These are phyloP conservation scores for Tolypocladium paradoxum DNA, from an alignment of 2,329 filamentous ascomycete species.

Conservation along the genomic window DNA sequence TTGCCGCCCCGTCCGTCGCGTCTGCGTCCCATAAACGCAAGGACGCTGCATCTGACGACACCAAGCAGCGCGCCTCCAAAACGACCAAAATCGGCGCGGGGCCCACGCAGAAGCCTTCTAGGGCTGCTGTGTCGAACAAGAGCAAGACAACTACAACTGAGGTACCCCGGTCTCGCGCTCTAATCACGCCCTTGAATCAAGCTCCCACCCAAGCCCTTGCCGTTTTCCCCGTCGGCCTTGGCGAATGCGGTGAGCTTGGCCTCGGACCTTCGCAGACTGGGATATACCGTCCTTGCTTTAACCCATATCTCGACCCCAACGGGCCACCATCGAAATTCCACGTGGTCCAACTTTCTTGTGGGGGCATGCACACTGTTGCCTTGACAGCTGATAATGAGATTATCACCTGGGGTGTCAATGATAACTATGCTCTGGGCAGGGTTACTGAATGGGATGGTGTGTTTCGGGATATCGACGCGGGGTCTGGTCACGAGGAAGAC, in stretches of 20 bases:
- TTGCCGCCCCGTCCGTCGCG: too few species aligned
- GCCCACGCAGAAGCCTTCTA: background rate
- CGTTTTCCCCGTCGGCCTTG: slow-evolving; percentile 72
- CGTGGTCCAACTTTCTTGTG: slow-evolving; percentile 65
- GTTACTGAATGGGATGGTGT: slow-evolving; percentile 53
- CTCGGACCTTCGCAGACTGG: slow-evolving; percentile 49
- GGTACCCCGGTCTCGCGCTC: background rate
- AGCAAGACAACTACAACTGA: background rate
- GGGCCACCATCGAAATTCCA: slow-evolving; percentile 40
- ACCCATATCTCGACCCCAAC: slow-evolving; percentile 70
- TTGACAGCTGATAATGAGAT: slow-evolving; percentile 73
- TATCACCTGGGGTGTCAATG: slow-evolving; percentile 74
- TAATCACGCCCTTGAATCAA: slow-evolving; percentile 1
- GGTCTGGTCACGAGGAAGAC: slow-evolving; percentile 23
- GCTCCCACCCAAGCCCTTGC: slow-evolving; percentile 53
- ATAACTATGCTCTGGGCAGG: slow-evolving; percentile 64
- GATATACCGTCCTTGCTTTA: slow-evolving; percentile 22
- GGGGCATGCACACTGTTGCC: slow-evolving; percentile 72
- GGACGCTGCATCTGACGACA: background rate
- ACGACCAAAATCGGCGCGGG: background rate
- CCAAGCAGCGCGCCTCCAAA: background rate
- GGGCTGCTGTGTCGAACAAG: background rate
- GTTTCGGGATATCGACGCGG: slow-evolving; percentile 36
- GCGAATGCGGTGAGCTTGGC: slow-evolving; percentile 68
- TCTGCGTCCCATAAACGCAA: background rate